Conservation (phyloP, 306 rosid species). For the Delonix regia region DNA sequence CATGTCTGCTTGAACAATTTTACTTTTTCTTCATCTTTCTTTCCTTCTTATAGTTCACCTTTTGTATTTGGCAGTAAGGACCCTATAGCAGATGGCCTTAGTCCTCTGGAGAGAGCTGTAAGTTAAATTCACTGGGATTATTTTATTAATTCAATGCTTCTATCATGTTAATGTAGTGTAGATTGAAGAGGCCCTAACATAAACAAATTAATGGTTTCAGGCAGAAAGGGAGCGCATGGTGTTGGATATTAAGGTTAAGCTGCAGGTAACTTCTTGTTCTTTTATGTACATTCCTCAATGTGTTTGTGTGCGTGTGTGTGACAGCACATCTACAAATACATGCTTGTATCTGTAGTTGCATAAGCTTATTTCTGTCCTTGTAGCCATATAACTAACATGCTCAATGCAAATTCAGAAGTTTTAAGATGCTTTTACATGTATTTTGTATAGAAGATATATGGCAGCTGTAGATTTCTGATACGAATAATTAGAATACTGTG, state of each 20-base stretch:
- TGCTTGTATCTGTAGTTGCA: background rate
- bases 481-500: too few species aligned
- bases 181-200: constrained; percentile 28
- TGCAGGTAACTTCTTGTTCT: constrained; percentile 69
- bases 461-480: too few species aligned
- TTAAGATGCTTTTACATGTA: background rate
- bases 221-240: constrained; percentile 99
- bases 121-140: constrained; percentile 44
- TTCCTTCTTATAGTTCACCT: constrained; percentile 52
- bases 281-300: constrained; percentile 5
- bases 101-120: constrained; percentile 96
- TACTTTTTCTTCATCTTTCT: constrained; percentile 27
- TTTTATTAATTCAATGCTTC: constrained; percentile 32
- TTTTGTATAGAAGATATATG: background rate
- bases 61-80: constrained; percentile 70
- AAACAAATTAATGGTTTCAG: constrained; percentile 52
- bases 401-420: background rate
- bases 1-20: constrained; percentile 29
- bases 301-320: background rate
- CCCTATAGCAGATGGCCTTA: constrained; percentile 69
- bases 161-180: constrained; percentile 26
- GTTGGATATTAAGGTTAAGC: constrained; percentile 94
- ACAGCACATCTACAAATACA: background rate
- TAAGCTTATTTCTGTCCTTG: background rate
- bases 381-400: background rate